phyloP scores from a whole-genome alignment of 2,329 filamentous ascomycete genomes.

The Colletotrichum navitas region DNA sequence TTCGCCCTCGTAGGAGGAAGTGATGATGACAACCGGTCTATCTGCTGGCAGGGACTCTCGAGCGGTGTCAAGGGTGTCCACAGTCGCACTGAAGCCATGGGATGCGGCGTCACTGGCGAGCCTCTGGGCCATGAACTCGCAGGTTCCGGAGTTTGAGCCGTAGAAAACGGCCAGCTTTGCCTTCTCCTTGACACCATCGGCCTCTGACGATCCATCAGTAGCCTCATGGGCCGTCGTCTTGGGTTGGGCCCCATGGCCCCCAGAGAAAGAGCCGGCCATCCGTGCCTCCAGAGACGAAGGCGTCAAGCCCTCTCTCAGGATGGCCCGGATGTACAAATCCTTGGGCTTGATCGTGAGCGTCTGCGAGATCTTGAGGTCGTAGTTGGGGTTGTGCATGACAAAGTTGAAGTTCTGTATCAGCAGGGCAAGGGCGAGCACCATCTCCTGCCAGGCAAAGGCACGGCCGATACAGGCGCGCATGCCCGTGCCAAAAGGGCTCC shows the following conservation, averaged over 20 bases:
- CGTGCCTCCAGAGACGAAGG: constrained; percentile 59
- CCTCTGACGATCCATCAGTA: neutral
- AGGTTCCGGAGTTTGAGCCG: constrained; percentile 79
- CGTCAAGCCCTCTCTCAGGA: constrained; percentile 58
- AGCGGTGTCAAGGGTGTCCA: constrained; percentile 69
- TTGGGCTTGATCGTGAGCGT: constrained; percentile 72
- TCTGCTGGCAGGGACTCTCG: constrained; percentile 67
- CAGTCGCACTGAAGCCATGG: constrained; percentile 66
- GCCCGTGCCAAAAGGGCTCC: constrained; percentile 68
- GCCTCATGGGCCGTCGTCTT: constrained; percentile 7
- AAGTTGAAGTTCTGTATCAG: constrained; percentile 78
- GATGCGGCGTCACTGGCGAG: constrained; percentile 66
- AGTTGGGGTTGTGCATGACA: constrained; percentile 68
- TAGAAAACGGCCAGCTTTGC: constrained; percentile 71
- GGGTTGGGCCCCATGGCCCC: neutral
- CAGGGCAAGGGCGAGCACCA: constrained; percentile 61
- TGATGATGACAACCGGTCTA: constrained; percentile 72
- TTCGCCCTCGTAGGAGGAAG: constrained; percentile 77
- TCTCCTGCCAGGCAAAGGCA: constrained; percentile 67
- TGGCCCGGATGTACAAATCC: constrained; percentile 70
- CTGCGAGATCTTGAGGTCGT: constrained; percentile 64
- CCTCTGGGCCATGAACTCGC: constrained; percentile 72
- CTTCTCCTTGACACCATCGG: constrained; percentile 30
- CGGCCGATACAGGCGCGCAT: constrained; percentile 65
- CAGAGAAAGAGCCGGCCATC: constrained; percentile 52